Conservation (phyloP, 257 asterid species). For the Agastache rugosa region DNA sequence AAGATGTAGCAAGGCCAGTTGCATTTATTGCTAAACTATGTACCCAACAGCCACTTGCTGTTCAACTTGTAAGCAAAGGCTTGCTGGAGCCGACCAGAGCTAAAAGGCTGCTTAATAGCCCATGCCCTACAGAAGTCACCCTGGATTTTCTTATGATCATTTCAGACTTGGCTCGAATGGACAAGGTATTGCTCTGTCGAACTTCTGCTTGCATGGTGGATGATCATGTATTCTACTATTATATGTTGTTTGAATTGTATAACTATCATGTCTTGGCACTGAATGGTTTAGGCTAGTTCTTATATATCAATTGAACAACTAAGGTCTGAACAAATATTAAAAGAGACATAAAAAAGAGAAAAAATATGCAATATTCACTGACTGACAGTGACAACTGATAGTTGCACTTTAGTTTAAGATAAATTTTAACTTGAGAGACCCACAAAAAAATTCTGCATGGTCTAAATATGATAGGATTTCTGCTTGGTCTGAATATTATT, state of each 20-base stretch:
- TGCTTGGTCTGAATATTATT: neutral
- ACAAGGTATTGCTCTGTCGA: conserved; percentile 62
- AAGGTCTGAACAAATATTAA: neutral
- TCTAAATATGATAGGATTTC: neutral
- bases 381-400: neutral
- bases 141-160: conserved; percentile 92
- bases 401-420: conserved; percentile 5
- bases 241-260: conserved; percentile 1
- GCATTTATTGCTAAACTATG: conserved; percentile 92
- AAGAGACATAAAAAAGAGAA: neutral
- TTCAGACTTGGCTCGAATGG: conserved; percentile 98
- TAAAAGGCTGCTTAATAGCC: conserved; percentile 65
- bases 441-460: neutral
- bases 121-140: conserved; percentile 82
- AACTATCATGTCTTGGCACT: neutral
- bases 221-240: conserved; percentile 21
- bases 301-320: conserved; percentile 7
- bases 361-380: neutral
- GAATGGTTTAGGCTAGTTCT: conserved; percentile 12
- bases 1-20: conserved; percentile 77
- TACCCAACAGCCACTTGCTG: conserved; percentile 78
- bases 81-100: conserved; percentile 77
- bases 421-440: conserved; percentile 13
- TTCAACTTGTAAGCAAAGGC: conserved; percentile 85
- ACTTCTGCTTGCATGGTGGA: conserved; percentile 23